Evolutionary conservation across 1,139 yeast species (phyloP).

Genomic region (Sugiyamaella neomexicana): DNA sequence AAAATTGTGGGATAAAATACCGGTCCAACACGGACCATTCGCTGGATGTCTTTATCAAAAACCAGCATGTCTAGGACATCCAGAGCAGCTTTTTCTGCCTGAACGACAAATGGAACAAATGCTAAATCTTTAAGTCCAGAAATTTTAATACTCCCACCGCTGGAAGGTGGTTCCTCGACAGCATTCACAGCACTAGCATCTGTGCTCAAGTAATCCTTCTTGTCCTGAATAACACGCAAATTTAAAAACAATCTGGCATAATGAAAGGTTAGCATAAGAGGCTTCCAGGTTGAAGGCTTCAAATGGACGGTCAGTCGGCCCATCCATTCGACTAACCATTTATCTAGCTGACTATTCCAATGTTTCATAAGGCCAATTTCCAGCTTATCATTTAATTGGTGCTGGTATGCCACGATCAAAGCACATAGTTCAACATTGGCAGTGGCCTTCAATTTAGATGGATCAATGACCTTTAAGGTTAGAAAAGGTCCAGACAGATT

Average conservation of each 20-base stretch:
- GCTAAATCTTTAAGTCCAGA: conserved; percentile 13
- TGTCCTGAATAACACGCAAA: conserved; percentile 23
- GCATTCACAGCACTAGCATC: no score
- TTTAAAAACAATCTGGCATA: conserved; percentile 33
- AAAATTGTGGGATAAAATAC: conserved; percentile 34
- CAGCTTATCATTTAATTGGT: conserved; percentile 26
- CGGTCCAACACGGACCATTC: conserved; percentile 31
- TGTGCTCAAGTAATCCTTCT: background rate
- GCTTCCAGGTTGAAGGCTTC: conserved; percentile 32
- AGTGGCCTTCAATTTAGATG: conserved; percentile 30
- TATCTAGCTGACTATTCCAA: conserved; percentile 33
- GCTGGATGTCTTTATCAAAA: conserved; percentile 31
- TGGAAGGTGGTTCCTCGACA: no score
- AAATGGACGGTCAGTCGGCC: conserved; percentile 30
- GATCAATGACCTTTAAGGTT: conserved; percentile 20
- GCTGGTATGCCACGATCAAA: conserved; percentile 30
- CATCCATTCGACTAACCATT: conserved; percentile 34
- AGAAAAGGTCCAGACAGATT: conserved; percentile 16
- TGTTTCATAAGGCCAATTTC: conserved; percentile 25
- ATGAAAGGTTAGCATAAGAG: conserved; percentile 31
- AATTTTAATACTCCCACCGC: background rate
- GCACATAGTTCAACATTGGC: conserved; percentile 34
- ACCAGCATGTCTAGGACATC: conserved; percentile 31
- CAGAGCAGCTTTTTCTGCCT: conserved; percentile 32
- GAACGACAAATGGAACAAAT: conserved; percentile 20